Conservation (phyloP, 768 basidiomycete genomes). For the Cystobasidium tubakii region DNA sequence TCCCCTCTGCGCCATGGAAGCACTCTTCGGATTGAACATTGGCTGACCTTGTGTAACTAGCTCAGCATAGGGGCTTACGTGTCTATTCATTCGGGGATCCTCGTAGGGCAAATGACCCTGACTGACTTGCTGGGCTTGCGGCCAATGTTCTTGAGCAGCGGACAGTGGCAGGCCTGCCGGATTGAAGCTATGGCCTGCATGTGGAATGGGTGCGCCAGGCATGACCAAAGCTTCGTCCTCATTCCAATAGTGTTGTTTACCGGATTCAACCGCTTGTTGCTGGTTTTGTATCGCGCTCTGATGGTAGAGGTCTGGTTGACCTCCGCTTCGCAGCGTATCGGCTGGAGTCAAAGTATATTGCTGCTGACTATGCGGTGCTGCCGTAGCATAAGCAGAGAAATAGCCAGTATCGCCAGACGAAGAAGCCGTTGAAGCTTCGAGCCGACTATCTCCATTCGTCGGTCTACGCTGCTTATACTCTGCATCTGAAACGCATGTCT, state of each 20-base stretch:
- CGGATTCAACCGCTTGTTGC: not conserved
- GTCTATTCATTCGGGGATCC: not conserved
- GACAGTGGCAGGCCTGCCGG: not conserved
- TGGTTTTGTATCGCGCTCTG: not conserved
- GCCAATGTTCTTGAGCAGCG: not conserved
- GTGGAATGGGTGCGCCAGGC: not conserved
- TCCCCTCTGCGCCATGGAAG: slow-evolving; percentile 11
- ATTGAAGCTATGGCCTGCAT: not conserved
- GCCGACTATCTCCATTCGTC: not conserved
- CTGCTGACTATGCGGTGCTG: not conserved
- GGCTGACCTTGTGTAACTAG: not conserved
- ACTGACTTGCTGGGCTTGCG: not conserved
- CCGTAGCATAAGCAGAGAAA: not conserved
- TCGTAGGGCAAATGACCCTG: not conserved
- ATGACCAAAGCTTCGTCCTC: not conserved
- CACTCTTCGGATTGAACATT: not conserved
- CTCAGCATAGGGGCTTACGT: not conserved
- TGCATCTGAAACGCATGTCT: not conserved
- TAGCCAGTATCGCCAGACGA: not conserved
- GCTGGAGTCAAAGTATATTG: not conserved
- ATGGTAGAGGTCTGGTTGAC: not conserved
- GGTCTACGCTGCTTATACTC: not conserved
- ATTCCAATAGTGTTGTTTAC: not conserved
- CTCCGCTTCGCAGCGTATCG: not conserved
- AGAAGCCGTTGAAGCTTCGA: not conserved